Evolutionary conservation across 2,329 filamentous ascomycete species (phyloP), one percentile per base, ranked within the genome.

Genomic region (Fusarium verrucosum): DNA sequence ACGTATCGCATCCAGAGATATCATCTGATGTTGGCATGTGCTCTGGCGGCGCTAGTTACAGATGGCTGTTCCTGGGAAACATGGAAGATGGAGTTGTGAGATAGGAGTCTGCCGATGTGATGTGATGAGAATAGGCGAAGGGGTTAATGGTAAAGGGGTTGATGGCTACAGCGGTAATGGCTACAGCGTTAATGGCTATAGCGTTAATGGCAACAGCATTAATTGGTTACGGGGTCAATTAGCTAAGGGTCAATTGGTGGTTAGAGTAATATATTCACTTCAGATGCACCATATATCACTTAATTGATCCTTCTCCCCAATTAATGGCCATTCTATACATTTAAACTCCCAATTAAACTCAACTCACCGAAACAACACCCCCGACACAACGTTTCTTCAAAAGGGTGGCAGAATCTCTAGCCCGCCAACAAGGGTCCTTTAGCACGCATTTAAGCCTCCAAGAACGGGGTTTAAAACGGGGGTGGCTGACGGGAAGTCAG

Each of bases 11-110:
- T 69, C 65, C 52, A 52, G 47, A 54, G 57, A 71, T 67, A 70
- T 71, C 66, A 65, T 71, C 69, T 56, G 69, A 71, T 71, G 62
- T 67, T 69, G 64, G 58, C 65, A 65, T 68, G 49, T 62, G 59
- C 57, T 53, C 61, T 66, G 58, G 62, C 61, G 55, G 25, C 38
- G 19, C 53, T 53, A 59, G 56, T 59, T 60, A 66, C 52, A 65
- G 57, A 46, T 62, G 25, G n/a, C n/a, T 55, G 42, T 50, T 41
- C 45, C 63, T 58, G 53, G 54, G 50, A 41, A 45, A 63, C 57
- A 66, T 46, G 50, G 44, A 61, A 44, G 40, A 8, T 30, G 35
- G 40, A 43, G 50, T 52, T 33, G 25, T 28, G 33, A 49, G 41
- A 38, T 25, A 25, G 44, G 61, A 40, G 37, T 40, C 42, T 44